Conservation (phyloP, 2,329 filamentous ascomycete species). For the Diaporthe citriasiana region DNA sequence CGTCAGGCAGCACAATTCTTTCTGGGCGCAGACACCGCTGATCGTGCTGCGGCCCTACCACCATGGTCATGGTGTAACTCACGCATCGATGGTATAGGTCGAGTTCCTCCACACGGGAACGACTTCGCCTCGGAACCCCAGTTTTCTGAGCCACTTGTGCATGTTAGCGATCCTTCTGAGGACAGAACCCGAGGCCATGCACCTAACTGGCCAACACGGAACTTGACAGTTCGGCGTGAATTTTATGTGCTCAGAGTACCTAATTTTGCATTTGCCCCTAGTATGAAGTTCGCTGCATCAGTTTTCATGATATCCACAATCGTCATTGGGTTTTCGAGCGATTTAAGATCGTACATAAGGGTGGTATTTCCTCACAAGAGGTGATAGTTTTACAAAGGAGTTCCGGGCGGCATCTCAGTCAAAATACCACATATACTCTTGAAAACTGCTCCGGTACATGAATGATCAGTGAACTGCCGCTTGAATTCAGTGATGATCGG, state of each 20-base stretch:
- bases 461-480: too few relatives aligned
- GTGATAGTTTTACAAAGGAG: too few relatives aligned
- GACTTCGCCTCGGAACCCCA: not conserved
- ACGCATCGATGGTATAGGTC: not conserved
- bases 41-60: constrained; percentile 1
- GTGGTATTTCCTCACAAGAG: too few relatives aligned
- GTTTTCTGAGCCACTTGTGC: not conserved
- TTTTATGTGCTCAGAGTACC: not conserved
- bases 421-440: too few relatives aligned
- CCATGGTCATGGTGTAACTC: not conserved
- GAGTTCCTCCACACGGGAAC: not conserved
- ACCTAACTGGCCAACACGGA: not conserved
- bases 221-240: not conserved
- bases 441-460: too few relatives aligned
- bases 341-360: too few relatives aligned
- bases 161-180: not conserved
- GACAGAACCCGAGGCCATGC: not conserved
- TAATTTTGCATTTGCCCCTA: not conserved
- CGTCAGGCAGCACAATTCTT: constrained; percentile 15
- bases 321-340: too few relatives aligned
- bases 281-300: not conserved
- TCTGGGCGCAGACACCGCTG: not conserved
- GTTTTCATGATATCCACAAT: not conserved
- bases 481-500: too few relatives aligned
- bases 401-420: too few relatives aligned